Percentiles rank a stretch among this genome's conserved stretches.
Evolutionary conservation across 1,284 basidiomycete genomes (phyloP).

Genomic region (Heterobasidion irregulare): DNA sequence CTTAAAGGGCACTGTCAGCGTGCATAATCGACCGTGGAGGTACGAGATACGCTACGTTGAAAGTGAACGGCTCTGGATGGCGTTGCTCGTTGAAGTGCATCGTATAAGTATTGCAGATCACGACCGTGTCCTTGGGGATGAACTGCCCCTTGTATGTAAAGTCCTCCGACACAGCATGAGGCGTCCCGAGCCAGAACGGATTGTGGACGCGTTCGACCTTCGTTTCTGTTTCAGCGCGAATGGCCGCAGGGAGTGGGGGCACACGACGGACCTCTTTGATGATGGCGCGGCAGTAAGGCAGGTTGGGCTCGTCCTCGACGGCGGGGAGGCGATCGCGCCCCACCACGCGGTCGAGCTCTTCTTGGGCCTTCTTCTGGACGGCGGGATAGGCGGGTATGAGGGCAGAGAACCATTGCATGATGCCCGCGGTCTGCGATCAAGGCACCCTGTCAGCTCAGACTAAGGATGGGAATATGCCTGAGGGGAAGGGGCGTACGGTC

Average conservation of each 20-base stretch:
- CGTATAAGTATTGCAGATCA: constrained; percentile 30
- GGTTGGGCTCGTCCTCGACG: neutral
- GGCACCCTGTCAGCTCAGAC: neutral
- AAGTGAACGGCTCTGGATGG: constrained; percentile 25
- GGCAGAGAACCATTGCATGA: neutral
- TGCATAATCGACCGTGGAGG: neutral
- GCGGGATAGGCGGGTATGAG: neutral
- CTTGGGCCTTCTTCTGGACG: neutral
- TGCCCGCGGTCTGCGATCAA: neutral
- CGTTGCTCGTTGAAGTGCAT: constrained; percentile 30
- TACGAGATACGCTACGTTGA: neutral
- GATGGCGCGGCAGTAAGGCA: neutral
- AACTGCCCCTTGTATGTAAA: constrained; percentile 29
- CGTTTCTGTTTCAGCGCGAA: neutral
- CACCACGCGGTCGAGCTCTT: neutral
- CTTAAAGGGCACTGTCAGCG: constrained; percentile 15
- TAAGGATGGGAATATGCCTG: no score
- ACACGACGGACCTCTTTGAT: neutral
- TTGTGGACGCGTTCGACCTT: constrained; percentile 16
- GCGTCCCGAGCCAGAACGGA: constrained; percentile 24
- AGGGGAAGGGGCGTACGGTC: constrained; percentile 20
- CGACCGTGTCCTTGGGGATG: constrained; percentile 29
- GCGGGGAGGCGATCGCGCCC: neutral
- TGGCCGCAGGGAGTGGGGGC: no score
- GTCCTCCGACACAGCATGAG: constrained; percentile 27